Evolutionary conservation across 805 yeast genomes (phyloP), one percentile per base, ranked within the genome.

Genomic region (Grigorovia transvaalensis): DNA sequence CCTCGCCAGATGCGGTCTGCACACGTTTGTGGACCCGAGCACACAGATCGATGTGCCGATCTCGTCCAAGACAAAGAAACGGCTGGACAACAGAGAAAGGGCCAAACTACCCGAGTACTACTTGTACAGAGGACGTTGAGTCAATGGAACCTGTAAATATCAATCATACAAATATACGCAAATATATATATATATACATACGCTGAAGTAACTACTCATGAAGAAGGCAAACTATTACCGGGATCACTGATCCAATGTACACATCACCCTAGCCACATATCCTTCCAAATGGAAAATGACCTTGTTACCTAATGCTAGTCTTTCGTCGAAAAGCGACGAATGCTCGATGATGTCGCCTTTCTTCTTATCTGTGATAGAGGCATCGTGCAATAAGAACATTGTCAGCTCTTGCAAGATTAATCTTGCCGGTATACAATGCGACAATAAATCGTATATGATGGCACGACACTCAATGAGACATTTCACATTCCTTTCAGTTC

Each of bases 281-380:
- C 98, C 99, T 71, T 93, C 99, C 51, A 93, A 70, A 69, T 93
- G 99, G 68, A 88, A 93, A 12, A 93, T 91, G 42, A 89, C 87
- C 67, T 93, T 93, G 53, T 79, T 78, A 2, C 98, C 99, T 53
- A 85, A 70, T 53, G 89, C 80, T 54, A 93, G 74, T 52, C 99
- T 77, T 61, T 93, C 96, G 63, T 93, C 99, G 60, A 80, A 84
- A 1, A 74, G 62, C 1, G 95, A 78, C 2, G 85, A 84, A 5
- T 80, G 69, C 9, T 77, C 77, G 11, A 85, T 78, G 40, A 87
- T 71, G 7, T 67, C 71, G n/a, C 66, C 54, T 45, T 77, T 75
- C 2, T 74, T 64, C 0, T 59, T 53, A 12, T 60, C 63, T 20
- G 50, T 49, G 5, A 50, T 35, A 12, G 56, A 53, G 23, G 60